Evolutionary conservation across 108 stramenopile species (phyloP), one percentile per base, ranked within the genome.

Genomic region (Fragilaria crotonensis): DNA sequence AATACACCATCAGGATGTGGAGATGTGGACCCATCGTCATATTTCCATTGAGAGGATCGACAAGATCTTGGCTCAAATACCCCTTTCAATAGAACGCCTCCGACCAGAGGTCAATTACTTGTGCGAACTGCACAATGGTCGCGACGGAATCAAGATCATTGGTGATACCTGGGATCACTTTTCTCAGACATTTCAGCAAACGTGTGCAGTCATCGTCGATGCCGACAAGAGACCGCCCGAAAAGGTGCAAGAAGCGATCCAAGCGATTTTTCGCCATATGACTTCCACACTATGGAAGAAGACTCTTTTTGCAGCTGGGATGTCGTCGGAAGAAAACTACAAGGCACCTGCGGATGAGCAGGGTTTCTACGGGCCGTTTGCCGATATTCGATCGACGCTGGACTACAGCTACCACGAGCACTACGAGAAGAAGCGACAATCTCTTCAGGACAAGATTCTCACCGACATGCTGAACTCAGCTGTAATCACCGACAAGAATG

Each of bases 321-420:
- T 57, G 48, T 73, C 72, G 2, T 69, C 72, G 18, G 76, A 77
- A 64, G 76, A 82, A 27, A 77, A 82, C 31, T 62, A 82, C 48
- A 25, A 33, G 3, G 61, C 70, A 11, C 36, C 14, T 14, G 11
- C 14, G 11, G 57, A 77, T 5, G 55, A 71, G 28, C 32, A 41
- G 45, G 57, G 64, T 17, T 87, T 87, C 55, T 69, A 68, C 48
- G 86, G 86, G 2, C 66, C 72, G 30, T 80, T 63, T 57, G 75
- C 80, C 11, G 69, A 74, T 26, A 87, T 87, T 51, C 73, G 86
- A 22, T 56, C 69, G 48, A 72, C 67, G 1, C 57, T 86, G 48
- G 89, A 90, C 56, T 77, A 77, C 52, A 47, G 25, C 1, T 90
- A 84, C 60, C 89, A 90, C 60, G 41, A 46, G 7, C 79, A 84